phyloP scores from a whole-genome alignment of 495 filamentous ascomycete species.

The Neurospora sp. region DNA sequence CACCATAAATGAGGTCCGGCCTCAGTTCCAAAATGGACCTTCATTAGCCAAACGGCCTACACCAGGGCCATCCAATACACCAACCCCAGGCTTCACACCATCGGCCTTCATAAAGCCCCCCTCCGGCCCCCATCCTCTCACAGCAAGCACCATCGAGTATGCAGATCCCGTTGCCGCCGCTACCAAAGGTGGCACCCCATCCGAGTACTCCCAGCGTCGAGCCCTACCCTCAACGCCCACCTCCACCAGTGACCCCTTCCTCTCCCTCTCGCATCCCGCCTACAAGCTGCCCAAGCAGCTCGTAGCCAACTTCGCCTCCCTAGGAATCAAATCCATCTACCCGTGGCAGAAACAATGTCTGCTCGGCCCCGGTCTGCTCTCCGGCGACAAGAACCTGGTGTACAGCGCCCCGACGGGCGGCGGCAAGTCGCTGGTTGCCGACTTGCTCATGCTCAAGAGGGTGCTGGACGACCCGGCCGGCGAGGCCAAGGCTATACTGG shows the following conservation, averaged over 20 bases:
- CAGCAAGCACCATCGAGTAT: slow-evolving; percentile 25
- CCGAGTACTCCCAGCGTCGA: slow-evolving; percentile 40
- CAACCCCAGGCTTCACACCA: neutral
- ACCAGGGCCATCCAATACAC: neutral
- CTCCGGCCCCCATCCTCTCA: slow-evolving; percentile 13
- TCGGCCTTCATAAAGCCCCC: neutral
- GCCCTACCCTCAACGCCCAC: slow-evolving; percentile 36
- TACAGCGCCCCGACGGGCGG: slow-evolving; percentile 81
- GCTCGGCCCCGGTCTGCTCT: slow-evolving; percentile 53
- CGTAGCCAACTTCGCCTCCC: slow-evolving; percentile 51
- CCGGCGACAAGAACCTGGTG: slow-evolving; percentile 59
- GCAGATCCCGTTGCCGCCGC: slow-evolving; percentile 4
- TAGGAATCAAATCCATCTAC: slow-evolving; percentile 63
- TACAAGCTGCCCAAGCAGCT: slow-evolving; percentile 55
- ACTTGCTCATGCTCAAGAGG: slow-evolving; percentile 63
- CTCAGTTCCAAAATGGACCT: neutral
- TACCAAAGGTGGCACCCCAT: slow-evolving; percentile 3
- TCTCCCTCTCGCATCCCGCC: slow-evolving; percentile 50
- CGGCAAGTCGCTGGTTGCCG: slow-evolving; percentile 70
- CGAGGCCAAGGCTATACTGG: slow-evolving; percentile 58
- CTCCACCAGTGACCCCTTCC: slow-evolving; percentile 44
- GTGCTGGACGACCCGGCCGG: slow-evolving; percentile 48
- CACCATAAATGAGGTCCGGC: slow-evolving; percentile 4
- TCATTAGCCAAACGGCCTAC: neutral
- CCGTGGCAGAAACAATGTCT: slow-evolving; percentile 79